A percentile compares a stretch with the other conserved stretches of the same genome.
These are phyloP conservation scores for Lepraria neglecta DNA, from an alignment of 495 filamentous ascomycete species.

Conservation along the genomic window DNA sequence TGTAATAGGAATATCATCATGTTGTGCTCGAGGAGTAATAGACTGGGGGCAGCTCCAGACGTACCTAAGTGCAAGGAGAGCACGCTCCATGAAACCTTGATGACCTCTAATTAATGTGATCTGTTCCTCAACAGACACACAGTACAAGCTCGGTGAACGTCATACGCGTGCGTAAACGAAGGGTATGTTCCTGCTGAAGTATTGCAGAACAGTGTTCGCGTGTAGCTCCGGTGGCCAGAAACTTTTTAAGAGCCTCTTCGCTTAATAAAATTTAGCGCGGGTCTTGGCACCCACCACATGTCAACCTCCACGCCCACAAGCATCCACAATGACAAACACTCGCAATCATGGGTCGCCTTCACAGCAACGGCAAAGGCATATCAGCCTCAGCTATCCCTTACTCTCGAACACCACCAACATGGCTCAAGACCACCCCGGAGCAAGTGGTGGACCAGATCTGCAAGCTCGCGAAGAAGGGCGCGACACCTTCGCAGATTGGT, in stretches of 20 bases:
- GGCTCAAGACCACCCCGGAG: constrained; percentile 86
- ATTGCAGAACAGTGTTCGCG: too few species aligned
- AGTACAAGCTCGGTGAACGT: too few species aligned
- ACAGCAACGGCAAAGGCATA: constrained; percentile 99
- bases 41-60: constrained; percentile 5
- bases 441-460: constrained; percentile 97
- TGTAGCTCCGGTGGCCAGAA: too few species aligned
- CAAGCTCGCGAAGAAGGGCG: constrained; percentile 94
- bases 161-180: too few species aligned
- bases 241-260: too few species aligned
- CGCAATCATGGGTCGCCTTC: constrained; percentile 89
- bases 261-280: constrained; percentile 11
- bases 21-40: constrained; percentile 26
- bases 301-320: not conserved
- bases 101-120: too few species aligned
- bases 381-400: constrained; percentile 90
- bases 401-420: constrained; percentile 82
- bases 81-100: too few species aligned
- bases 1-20: constrained; percentile 43
- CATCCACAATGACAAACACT: constrained; percentile 24
- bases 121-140: too few species aligned
- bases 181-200: too few species aligned
- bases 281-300: constrained; percentile 24
- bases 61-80: not conserved
- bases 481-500: constrained; percentile 97